These are phyloP conservation scores for Trichoderma breve DNA, from an alignment of 2,329 filamentous ascomycete species.

Conservation along the genomic window DNA sequence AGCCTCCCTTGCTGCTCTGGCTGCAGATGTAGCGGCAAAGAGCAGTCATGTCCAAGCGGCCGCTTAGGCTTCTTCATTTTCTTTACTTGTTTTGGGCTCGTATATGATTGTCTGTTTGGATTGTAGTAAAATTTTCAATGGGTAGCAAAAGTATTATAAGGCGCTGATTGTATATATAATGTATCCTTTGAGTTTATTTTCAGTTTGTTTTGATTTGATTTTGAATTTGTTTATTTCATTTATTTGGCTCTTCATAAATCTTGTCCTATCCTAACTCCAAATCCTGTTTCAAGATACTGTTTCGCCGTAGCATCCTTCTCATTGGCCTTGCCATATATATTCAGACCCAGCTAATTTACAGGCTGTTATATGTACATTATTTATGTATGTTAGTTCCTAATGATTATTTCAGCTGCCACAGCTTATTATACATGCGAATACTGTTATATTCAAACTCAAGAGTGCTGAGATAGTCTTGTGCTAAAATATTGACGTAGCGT, in stretches of 20 bases:
- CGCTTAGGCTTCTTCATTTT: neutral
- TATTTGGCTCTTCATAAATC: neutral
- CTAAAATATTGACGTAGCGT: neutral
- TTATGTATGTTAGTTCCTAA: neutral
- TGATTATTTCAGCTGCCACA: neutral
- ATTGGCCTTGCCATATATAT: neutral
- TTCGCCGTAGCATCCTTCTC: neutral
- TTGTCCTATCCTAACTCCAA: neutral
- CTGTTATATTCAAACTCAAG: neutral
- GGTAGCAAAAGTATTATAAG: neutral
- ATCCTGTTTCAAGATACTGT: neutral
- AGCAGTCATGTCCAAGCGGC: neutral
- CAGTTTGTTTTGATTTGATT: neutral
- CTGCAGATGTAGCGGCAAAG: neutral
- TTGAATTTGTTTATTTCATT: neutral
- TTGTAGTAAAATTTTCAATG: fast-evolving
- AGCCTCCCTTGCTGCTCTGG: neutral
- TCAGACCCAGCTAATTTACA: neutral
- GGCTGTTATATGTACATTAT: neutral
- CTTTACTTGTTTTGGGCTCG: neutral
- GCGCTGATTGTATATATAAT: neutral
- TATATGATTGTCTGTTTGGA: neutral
- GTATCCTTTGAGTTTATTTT: neutral
- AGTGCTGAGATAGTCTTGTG: neutral
- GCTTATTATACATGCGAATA: neutral